Conservation (phyloP, 331 rosid species). For the Malus hybrid region DNA sequence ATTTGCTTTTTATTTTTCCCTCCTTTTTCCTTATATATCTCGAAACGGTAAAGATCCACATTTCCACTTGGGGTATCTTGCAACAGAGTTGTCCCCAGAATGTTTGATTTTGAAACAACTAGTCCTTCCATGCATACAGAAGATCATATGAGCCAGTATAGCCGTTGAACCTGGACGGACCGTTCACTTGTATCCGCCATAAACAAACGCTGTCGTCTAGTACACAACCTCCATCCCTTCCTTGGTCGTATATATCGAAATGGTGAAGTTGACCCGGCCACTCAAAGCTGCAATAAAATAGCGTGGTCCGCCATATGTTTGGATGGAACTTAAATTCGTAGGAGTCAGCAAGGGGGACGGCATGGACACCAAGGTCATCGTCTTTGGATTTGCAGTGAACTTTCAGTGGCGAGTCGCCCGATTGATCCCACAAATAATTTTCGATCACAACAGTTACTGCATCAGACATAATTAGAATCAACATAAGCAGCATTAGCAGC, state of each 20-base stretch:
- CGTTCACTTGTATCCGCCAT: background rate
- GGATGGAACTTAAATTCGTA: background rate
- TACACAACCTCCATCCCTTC: background rate
- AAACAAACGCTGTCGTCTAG: background rate
- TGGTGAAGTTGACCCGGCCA: background rate
- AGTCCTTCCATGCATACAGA: background rate
- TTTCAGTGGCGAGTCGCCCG: background rate
- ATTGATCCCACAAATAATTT: background rate
- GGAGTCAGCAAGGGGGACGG: background rate
- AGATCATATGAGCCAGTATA: background rate
- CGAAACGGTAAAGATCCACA: no score
- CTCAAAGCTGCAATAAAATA: background rate
- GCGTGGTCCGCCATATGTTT: background rate
- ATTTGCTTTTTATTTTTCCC: no score
- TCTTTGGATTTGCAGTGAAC: background rate
- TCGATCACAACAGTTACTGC: background rate
- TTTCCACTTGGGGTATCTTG: no score
- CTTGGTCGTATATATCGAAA: constrained; percentile 1
- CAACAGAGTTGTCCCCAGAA: no score
- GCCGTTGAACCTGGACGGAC: background rate
- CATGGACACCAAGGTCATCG: background rate
- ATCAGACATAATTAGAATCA: background rate
- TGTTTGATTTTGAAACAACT: no score
- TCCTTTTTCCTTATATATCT: no score
- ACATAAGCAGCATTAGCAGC: background rate